Conservation (phyloP, 306 rosid species). For the Cucumis hystrix region DNA sequence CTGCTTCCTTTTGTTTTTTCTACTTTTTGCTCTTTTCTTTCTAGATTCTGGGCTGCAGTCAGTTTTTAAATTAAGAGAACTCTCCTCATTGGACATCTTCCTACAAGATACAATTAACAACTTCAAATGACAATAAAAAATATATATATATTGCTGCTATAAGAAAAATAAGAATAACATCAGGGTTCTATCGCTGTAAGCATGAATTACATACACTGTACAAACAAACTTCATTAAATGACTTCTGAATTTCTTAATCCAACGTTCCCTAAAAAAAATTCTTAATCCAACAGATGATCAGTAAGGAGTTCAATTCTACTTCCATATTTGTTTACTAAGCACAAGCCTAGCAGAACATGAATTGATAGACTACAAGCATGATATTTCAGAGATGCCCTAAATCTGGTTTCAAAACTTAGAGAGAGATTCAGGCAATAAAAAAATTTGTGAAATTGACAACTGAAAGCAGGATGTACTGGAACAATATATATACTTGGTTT, state of each 20-base stretch:
- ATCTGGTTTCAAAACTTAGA: not conserved
- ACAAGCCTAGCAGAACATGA: not conserved
- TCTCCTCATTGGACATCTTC: not conserved
- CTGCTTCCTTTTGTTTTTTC: not conserved
- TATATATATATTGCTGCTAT: not conserved
- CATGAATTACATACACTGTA: not conserved
- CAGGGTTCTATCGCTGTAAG: not conserved
- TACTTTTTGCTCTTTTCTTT: not conserved
- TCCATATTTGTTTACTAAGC: not conserved
- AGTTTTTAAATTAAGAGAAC: not conserved
- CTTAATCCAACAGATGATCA: not conserved
- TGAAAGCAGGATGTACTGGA: no score
- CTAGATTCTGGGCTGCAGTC: not conserved
- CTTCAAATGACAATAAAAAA: not conserved
- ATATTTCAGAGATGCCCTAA: no score
- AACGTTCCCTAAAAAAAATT: not conserved
- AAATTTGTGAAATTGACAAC: no score
- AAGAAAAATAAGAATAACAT: not conserved
- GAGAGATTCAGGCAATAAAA: no score
- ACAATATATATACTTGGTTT: no score
- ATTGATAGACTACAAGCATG: no score
- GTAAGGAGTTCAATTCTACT: not conserved
- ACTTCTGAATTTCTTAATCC: not conserved
- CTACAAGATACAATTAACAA: not conserved
- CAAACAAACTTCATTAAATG: not conserved